Evolutionary conservation across 169 alveolate species (phyloP).

Genomic region (Babesia microti): DNA sequence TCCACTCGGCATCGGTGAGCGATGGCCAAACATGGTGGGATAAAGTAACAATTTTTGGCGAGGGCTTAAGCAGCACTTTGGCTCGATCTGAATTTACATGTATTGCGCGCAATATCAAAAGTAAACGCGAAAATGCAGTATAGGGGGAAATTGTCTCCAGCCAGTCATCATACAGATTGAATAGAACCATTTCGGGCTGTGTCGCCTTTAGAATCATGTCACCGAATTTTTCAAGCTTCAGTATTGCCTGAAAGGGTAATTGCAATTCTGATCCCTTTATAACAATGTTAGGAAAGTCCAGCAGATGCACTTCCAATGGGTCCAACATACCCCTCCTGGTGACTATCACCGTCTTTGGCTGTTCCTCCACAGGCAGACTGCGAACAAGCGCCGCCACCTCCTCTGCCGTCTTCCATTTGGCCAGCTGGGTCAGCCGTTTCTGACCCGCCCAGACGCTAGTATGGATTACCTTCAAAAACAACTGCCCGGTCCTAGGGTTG

Average conservation of each 20-base stretch:
- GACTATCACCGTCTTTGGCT: slow-evolving; percentile 98
- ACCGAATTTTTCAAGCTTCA: slow-evolving; percentile 97
- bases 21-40: slow-evolving; percentile 99
- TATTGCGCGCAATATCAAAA: slow-evolving; percentile 92
- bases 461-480: slow-evolving; percentile 97
- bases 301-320: slow-evolving; percentile 98
- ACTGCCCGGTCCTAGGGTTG: slow-evolving; percentile 98
- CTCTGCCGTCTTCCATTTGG: slow-evolving; percentile 99
- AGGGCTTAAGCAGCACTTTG: slow-evolving; percentile 92
- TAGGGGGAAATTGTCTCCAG: slow-evolving; percentile 89
- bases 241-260: slow-evolving; percentile 97
- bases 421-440: slow-evolving; percentile 97
- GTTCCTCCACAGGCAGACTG: slow-evolving; percentile 99
- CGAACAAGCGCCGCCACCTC: slow-evolving; percentile 99
- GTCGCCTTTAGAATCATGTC: slow-evolving; percentile 98
- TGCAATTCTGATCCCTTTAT: slow-evolving; percentile 97
- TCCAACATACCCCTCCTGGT: slow-evolving; percentile 99
- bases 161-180: slow-evolving; percentile 99
- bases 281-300: slow-evolving; percentile 99
- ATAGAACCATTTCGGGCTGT: slow-evolving; percentile 98
- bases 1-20: slow-evolving; percentile 98
- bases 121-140: slow-evolving; percentile 96
- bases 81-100: slow-evolving; percentile 97
- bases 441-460: slow-evolving; percentile 99
- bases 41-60: slow-evolving; percentile 89